Evolutionary conservation across 495 filamentous ascomycete species (phyloP).

Genomic region (Aspergillus cavernicola): DNA sequence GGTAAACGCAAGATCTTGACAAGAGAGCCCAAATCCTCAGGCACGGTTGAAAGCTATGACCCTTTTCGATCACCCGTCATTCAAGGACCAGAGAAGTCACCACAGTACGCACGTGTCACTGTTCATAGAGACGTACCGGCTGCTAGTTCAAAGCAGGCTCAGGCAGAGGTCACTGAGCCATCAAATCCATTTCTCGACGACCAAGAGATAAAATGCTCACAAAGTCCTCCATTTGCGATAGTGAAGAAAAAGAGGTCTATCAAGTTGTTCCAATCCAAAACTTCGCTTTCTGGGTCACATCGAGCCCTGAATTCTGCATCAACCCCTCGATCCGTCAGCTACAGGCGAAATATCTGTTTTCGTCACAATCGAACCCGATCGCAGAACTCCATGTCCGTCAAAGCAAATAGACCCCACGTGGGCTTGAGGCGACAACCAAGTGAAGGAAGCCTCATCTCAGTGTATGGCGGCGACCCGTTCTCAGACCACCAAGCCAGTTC

Average conservation of each 20-base stretch:
- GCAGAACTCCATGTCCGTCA: conserved; percentile 31
- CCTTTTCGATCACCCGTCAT: conserved; percentile 71
- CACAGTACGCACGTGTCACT: conserved; percentile 58
- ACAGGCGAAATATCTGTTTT: conserved; percentile 81
- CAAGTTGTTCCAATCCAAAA: conserved; percentile 38
- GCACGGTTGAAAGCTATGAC: conserved; percentile 66
- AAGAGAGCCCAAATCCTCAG: conserved; percentile 43
- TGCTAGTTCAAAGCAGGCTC: conserved; percentile 2
- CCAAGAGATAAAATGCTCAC: conserved; percentile 12
- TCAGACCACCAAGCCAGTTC: conserved; percentile 31
- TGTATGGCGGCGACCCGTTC: conserved; percentile 17
- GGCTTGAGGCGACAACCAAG: conserved; percentile 26
- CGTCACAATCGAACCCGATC: conserved; percentile 51
- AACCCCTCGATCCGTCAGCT: conserved; percentile 53
- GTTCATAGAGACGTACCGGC: conserved; percentile 51
- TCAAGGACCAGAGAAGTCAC: conserved; percentile 31
- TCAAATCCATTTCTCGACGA: conserved; percentile 27
- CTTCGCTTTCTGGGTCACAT: conserved; percentile 52
- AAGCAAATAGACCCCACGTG: conserved; percentile 14
- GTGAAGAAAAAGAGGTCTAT: conserved; percentile 34
- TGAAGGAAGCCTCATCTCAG: conserved; percentile 27
- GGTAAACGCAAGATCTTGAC: conserved; percentile 36
- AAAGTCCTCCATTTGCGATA: conserved; percentile 32
- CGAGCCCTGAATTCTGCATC: conserved; percentile 49
- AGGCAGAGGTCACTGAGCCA: conserved; percentile 11